Base-by-base conservation (phyloP, 108 stramenopile genomes). In the Cylindrotheca fusiformis region DNA sequence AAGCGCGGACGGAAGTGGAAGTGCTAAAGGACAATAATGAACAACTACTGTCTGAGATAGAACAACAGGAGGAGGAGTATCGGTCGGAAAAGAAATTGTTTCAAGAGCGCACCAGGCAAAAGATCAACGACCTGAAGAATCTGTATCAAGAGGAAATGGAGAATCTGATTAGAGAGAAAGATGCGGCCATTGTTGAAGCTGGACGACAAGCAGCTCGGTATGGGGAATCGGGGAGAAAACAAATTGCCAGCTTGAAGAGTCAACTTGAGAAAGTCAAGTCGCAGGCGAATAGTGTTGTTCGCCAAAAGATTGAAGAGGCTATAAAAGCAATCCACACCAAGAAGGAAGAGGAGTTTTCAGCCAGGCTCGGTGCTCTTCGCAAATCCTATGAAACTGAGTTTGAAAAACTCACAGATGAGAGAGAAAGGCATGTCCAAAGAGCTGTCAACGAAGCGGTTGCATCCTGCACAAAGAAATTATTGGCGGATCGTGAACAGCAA, bases 1-100 rank as follows among this genome's bases (percentile, higher is more conserved):
- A 55, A 53, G 58, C 65, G 12, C 22, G 45, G 4, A 60, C 12
- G 18, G 72, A 73, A 26, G 72, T 73, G 1, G 44, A 73, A 36
- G 28, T 58, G 47, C 47, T 73, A 10, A 41, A 36, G 41, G 72
- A 66, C 48, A 73, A 73, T 20, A 59, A 66, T 22, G 65, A 66
- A 33, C 72, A 73, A 48, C 60, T 50, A 24, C 20, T 57, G 32
- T 60, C 58, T 19, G 58, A 60, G n/a, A 73, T 73, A 28, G 72
- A 73, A 32, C 72, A 66, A 60, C 63, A 52, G 18, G 64, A 73
- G 32, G 72, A 73, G 36, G 72, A 73, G 29, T 63, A 73, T 33
- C 46, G n/a, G 52, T 73, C 65, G 24, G 65, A 73, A 44, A 48
- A 60, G 52, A 73, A 73, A 41, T 65, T 73, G 1, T 41, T 55